Evolutionary conservation across 2,329 filamentous ascomycete species (phyloP).

Genomic region (Curvularia hawaiiensis): DNA sequence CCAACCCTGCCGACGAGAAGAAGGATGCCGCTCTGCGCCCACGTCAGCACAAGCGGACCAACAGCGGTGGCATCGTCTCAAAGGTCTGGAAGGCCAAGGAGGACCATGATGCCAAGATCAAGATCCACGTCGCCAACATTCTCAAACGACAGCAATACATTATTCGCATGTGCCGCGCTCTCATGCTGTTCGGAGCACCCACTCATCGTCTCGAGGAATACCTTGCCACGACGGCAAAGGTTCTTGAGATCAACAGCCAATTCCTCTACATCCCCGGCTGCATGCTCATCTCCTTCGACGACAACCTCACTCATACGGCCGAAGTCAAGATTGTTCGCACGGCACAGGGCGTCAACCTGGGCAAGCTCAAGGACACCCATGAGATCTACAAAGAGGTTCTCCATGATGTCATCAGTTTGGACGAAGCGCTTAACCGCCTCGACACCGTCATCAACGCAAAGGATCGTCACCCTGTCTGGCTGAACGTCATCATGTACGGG

Average conservation of each 20-base stretch:
- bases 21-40: conserved; percentile 21
- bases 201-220: conserved; percentile 92
- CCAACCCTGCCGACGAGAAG: conserved; percentile 35
- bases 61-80: conserved; percentile 31
- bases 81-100: conserved; percentile 38
- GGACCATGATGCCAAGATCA: conserved; percentile 61
- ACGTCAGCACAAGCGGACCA: conserved; percentile 27
- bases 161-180: conserved; percentile 79
- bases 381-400: conserved; percentile 80
- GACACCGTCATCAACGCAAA: conserved; percentile 65
- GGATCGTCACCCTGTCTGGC: conserved; percentile 57
- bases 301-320: conserved; percentile 67
- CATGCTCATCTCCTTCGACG: conserved; percentile 91
- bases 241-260: conserved; percentile 84
- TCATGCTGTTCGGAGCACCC: conserved; percentile 90
- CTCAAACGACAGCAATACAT: conserved; percentile 82
- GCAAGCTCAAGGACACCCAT: conserved; percentile 74
- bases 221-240: conserved; percentile 81
- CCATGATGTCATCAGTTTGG: conserved; percentile 71
- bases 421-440: conserved; percentile 69
- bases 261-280: conserved; percentile 89
- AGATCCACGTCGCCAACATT: conserved; percentile 67
- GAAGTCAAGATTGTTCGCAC: conserved; percentile 77
- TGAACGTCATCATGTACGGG: conserved; percentile 70
- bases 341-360: conserved; percentile 71